A percentile compares a stretch with the other conserved stretches of the same genome.
phyloP scores from a whole-genome alignment of 2,329 filamentous ascomycete species.

The Pseudopithomyces maydicus region DNA sequence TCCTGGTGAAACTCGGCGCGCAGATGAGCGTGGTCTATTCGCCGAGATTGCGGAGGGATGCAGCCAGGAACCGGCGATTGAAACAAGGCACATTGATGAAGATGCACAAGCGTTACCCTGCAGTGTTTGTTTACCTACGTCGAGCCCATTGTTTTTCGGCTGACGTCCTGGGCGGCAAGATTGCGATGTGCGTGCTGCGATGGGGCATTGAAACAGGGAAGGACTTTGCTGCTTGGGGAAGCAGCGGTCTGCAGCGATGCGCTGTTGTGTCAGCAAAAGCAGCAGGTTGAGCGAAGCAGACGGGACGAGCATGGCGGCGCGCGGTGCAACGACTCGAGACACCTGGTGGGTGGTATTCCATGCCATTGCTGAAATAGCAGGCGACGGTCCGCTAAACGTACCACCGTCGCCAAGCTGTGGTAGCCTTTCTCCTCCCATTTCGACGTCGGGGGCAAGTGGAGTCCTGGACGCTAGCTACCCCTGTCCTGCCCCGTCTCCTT shows the following conservation, averaged over 20 bases:
- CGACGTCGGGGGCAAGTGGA: background rate
- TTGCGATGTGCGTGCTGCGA: background rate
- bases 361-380: background rate
- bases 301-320: too few species aligned
- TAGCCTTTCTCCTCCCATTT: background rate
- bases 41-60: slow-evolving; percentile 12
- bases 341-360: too few species aligned
- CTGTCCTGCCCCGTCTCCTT: background rate
- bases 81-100: slow-evolving; percentile 2
- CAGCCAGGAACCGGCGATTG: background rate
- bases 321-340: too few species aligned
- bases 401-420: background rate
- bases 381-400: background rate
- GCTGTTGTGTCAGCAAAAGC: background rate
- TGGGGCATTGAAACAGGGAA: background rate
- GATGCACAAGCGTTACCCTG: background rate
- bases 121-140: background rate
- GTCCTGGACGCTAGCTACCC: background rate
- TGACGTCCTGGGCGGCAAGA: background rate
- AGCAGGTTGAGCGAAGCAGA: background rate
- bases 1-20: slow-evolving; percentile 4
- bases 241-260: background rate
- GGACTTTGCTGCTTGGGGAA: background rate
- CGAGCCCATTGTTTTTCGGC: background rate
- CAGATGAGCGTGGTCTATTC: slow-evolving; percentile 3